phyloP scores from a whole-genome alignment of 495 filamentous ascomycete species.

The Penicillium riverlandense region DNA sequence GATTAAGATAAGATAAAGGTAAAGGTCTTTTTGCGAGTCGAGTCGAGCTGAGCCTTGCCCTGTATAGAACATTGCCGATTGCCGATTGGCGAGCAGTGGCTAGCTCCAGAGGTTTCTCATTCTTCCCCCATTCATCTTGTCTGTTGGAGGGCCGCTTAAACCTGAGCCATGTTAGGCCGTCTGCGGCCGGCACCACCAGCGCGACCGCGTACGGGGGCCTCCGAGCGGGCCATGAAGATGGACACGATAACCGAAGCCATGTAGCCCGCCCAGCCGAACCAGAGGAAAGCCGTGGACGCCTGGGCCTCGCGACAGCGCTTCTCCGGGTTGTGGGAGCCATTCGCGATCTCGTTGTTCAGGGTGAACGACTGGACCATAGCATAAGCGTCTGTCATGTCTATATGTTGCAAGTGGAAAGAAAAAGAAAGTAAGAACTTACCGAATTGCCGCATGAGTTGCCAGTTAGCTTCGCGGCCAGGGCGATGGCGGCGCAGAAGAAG shows the following conservation, averaged over 20 bases:
- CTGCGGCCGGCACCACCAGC: slow-evolving; percentile 37
- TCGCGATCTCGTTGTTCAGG: slow-evolving; percentile 49
- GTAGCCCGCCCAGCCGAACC: slow-evolving; percentile 61
- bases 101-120: too few species aligned
- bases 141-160: slow-evolving; percentile 34
- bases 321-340: slow-evolving; percentile 42
- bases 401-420: background rate
- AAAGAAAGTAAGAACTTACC: slow-evolving; percentile 34
- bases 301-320: slow-evolving; percentile 66
- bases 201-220: slow-evolving; percentile 34
- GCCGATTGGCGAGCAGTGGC: too few species aligned
- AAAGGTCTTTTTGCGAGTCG: too few species aligned
- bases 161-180: slow-evolving; percentile 57
- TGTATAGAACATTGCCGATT: too few species aligned
- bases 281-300: slow-evolving; percentile 62
- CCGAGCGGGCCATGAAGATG: slow-evolving; percentile 30
- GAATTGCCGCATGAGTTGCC: slow-evolving; percentile 55
- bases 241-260: slow-evolving; percentile 47
- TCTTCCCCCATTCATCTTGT: too few species aligned
- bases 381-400: background rate
- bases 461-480: slow-evolving; percentile 52
- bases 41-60: too few species aligned
- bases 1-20: too few species aligned
- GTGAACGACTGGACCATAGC: slow-evolving; percentile 33
- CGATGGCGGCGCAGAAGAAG: slow-evolving; percentile 58